Evolutionary conservation across 352 stramenopile species (phyloP).

Genomic region (Nothophytophthora sp.): DNA sequence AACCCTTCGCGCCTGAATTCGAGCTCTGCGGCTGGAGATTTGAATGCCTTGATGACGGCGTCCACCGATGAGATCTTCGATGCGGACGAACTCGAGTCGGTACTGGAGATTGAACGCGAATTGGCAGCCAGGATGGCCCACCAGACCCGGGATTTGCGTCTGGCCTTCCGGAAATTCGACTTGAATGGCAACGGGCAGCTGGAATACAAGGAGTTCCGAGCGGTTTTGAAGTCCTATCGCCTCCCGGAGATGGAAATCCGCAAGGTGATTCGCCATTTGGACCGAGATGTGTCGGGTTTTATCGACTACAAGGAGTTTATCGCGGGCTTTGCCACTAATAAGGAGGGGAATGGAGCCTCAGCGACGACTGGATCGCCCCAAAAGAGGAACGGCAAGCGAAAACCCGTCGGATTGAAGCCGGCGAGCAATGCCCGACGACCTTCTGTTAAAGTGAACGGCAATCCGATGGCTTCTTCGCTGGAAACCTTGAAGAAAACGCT

Average conservation of each 20-base stretch:
- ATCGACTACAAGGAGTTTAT: conserved; percentile 82
- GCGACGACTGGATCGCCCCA: conserved; percentile 9
- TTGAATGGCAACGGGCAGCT: conserved; percentile 62
- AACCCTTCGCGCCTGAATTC: conserved; percentile 38
- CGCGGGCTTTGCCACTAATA: conserved; percentile 33
- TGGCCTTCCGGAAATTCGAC: conserved; percentile 71
- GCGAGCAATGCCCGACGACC: conserved; percentile 11
- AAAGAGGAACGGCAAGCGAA: conserved; percentile 18
- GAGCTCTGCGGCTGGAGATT: conserved; percentile 2
- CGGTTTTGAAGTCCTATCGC: conserved; percentile 60
- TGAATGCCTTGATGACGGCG: conserved; percentile 19
- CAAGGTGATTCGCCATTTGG: conserved; percentile 72
- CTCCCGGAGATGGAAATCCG: conserved; percentile 67
- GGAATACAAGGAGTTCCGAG: conserved; percentile 74
- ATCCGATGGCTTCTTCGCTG: conserved; percentile 20
- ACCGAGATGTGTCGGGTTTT: conserved; percentile 62
- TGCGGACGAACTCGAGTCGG: conserved; percentile 49
- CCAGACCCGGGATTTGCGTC: conserved; percentile 53
- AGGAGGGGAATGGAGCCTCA: conserved; percentile 21
- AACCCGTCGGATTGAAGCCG: conserved; percentile 3
- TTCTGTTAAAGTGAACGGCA: conserved; percentile 10
- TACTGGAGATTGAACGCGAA: conserved; percentile 69
- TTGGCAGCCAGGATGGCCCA: conserved; percentile 53
- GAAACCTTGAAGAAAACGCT: conserved; percentile 52
- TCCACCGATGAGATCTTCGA: conserved; percentile 35